phyloP scores from a whole-genome alignment of 176 grass and related monocot genomes.

The Zea mays region Zm-B73-REFERENCE-NAM-5.0 NC_050104.1:74933501-74934000 shows the following conservation, averaged over 20 bases:
- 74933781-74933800: slow-evolving; percentile 92
- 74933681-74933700: slow-evolving; percentile 29
- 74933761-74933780: slow-evolving; percentile 84
- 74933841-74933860: neutral
- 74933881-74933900: neutral
- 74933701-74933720: slow-evolving; percentile 46
- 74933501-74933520: slow-evolving; percentile 62
- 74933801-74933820: slow-evolving; percentile 28
- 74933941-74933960: neutral
- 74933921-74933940: neutral
- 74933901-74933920: neutral
- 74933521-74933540: slow-evolving; percentile 53
- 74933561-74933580: slow-evolving; percentile 89
- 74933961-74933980: slow-evolving; percentile 33
- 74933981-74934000: slow-evolving; percentile 88
- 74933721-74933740: slow-evolving; percentile 78
- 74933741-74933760: slow-evolving; percentile 93
- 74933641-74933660: slow-evolving; percentile 16
- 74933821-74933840: neutral
- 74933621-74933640: slow-evolving; percentile 16
- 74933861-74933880: neutral
- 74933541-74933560: slow-evolving; percentile 69
- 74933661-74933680: neutral
- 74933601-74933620: slow-evolving; percentile 85
- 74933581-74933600: slow-evolving; percentile 69